Percentiles rank a stretch among this genome's conserved stretches.
These are phyloP conservation scores for Trifolium repens DNA, from an alignment of 306 rosid genomes.

Conservation along the genomic window DNA sequence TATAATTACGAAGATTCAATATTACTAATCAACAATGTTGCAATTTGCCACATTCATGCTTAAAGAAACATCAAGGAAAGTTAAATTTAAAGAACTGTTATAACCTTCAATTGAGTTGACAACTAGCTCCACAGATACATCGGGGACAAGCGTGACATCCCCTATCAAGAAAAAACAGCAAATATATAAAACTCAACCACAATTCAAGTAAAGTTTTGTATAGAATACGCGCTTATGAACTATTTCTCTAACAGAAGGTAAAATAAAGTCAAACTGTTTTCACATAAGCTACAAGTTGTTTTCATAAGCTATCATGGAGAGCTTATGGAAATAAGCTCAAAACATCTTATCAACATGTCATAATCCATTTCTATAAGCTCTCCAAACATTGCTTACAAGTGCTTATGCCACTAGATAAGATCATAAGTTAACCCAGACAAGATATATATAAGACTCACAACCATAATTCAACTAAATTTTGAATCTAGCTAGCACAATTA, in stretches of 20 bases:
- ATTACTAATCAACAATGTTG: slow-evolving; percentile 17
- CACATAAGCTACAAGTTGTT: background rate
- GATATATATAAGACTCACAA: too few relatives aligned
- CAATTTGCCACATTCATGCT: slow-evolving; percentile 3
- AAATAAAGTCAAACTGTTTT: background rate
- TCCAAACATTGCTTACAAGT: too few relatives aligned
- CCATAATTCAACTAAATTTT: too few relatives aligned
- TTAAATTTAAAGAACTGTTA: slow-evolving; percentile 5
- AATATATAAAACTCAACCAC: slow-evolving; percentile 6
- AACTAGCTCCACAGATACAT: slow-evolving; percentile 83
- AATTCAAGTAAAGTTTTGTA: slow-evolving; percentile 3
- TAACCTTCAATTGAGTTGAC: slow-evolving; percentile 87
- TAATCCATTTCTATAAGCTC: too few relatives aligned
- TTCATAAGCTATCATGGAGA: background rate
- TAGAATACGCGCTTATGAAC: background rate
- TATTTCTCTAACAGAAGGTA: background rate
- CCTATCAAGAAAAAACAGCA: slow-evolving; percentile 57
- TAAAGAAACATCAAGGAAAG: slow-evolving; percentile 24
- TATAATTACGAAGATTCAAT: slow-evolving; percentile 43
- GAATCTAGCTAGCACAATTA: too few relatives aligned
- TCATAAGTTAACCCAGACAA: too few relatives aligned
- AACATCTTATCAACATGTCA: background rate
- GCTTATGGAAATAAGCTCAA: background rate
- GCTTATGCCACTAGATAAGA: too few relatives aligned
- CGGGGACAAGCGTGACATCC: slow-evolving; percentile 70